Base-by-base conservation (phyloP, 345 rosid species). In the Aquilaria yunnanensis region DNA sequence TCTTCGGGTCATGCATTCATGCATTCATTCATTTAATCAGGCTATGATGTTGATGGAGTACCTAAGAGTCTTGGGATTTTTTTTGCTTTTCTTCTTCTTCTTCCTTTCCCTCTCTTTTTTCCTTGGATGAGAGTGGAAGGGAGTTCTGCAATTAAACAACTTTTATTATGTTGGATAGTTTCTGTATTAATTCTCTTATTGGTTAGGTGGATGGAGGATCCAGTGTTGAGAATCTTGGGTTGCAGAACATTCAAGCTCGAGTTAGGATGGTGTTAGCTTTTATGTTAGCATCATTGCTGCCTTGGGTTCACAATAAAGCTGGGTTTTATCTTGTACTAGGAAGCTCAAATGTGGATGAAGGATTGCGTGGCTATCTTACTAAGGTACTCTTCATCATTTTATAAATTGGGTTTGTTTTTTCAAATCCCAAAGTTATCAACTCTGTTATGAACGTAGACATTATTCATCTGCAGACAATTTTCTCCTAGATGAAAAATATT, bases 291-390 rank as follows among this genome's bases (percentile, higher is more conserved):
- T 91, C 97, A 53, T 82, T 88, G 55, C 81, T 95, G 79, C 97
- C 99, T 59, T 91, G 99, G 97, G 93, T 87, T 78, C 97, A 89
- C 75, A 84, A 64, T 70, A 95, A 91, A 67, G 73, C 82, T 10
- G 97, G 97, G 5, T 91, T 85, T 78, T 87, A 83, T 81, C 99
- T 95, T 57, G 97, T 94, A 75, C 57, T 91, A 69, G 96, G 99
- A 57, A 89, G 97, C 84, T 95, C 99, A 57, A 95, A 83, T 23
- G 96, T 87, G 47, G 99, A 95, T 73, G 96, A 89, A 79, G 96
- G 86, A 55, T 81, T 95, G 72, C 92, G 93, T 59, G 97, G 99
- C 68, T 87, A 95, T 72, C 71, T 91, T 45, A 95, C 99, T 7
- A 95, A 95, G 97, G 97, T 94, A 67, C 55, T 65, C 55, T 65